Evolutionary conservation across 1,284 basidiomycete species (phyloP).

Genomic region (Ustilago curta): DNA sequence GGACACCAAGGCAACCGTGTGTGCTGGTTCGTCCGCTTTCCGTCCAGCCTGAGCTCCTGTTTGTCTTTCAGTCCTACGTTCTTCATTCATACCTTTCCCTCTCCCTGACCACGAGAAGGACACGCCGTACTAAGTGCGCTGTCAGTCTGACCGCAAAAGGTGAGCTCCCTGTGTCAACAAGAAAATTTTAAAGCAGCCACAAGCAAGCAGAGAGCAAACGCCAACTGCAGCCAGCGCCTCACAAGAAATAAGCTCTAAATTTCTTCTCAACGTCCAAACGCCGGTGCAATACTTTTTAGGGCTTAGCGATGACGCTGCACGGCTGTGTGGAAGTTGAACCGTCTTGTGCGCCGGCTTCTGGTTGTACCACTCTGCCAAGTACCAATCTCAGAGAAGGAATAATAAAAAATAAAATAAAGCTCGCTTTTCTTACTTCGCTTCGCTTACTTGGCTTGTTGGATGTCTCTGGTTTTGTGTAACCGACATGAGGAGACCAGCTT

Average conservation of each 20-base stretch:
- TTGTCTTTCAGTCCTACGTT: too few species aligned
- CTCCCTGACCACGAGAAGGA: too few species aligned
- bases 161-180: background rate
- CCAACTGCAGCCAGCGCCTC: background rate
- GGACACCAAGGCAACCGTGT: too few species aligned
- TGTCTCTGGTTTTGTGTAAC: too few species aligned
- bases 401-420: too few species aligned
- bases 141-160: background rate
- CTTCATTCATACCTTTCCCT: too few species aligned
- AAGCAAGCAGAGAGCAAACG: background rate
- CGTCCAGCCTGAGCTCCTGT: too few species aligned
- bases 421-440: background rate
- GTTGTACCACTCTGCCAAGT: background rate
- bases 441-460: background rate
- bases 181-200: background rate
- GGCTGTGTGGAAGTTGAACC: background rate
- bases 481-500: too few species aligned
- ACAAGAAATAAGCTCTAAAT: slow-evolving; percentile 16
- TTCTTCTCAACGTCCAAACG: slow-evolving; percentile 17
- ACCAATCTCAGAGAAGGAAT: too few species aligned
- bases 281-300: background rate
- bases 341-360: background rate
- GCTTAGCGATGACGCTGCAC: background rate
- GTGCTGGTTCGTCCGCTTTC: too few species aligned
- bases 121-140: too few species aligned